These are phyloP conservation scores for Ensete glaucum DNA, from an alignment of 176 grass and related monocot species.

Conservation along the genomic window DNA sequence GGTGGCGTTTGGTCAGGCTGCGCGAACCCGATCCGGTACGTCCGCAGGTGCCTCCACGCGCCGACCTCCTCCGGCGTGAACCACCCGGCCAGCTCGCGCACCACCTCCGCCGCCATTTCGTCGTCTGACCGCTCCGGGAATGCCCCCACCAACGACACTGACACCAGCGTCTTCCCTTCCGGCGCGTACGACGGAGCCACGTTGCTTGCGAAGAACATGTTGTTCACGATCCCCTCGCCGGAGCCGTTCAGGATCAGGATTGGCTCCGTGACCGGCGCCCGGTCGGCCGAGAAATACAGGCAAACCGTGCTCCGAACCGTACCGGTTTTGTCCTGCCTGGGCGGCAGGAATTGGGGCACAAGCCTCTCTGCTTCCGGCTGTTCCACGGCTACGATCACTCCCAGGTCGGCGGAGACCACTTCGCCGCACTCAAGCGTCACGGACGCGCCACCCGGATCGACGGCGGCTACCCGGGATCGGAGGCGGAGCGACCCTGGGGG, in stretches of 20 bases:
- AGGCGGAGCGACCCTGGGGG: slow-evolving; percentile 49
- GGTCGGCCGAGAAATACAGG: slow-evolving; percentile 64
- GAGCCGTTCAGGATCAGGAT: slow-evolving; percentile 86
- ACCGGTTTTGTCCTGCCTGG: slow-evolving; percentile 21
- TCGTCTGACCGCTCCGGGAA: slow-evolving; percentile 39
- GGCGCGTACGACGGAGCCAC: slow-evolving; percentile 84
- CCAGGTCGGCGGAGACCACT: slow-evolving; percentile 43
- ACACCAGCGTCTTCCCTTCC: slow-evolving; percentile 61
- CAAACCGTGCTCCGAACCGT: slow-evolving; percentile 66
- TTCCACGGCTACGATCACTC: slow-evolving; percentile 73
- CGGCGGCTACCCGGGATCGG: slow-evolving; percentile 32
- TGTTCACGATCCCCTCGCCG: slow-evolving; percentile 85
- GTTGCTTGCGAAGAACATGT: slow-evolving; percentile 97
- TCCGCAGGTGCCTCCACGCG: slow-evolving; percentile 67
- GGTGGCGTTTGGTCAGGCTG: slow-evolving; percentile 93
- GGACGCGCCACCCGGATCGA: slow-evolving; percentile 20
- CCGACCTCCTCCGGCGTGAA: slow-evolving; percentile 48
- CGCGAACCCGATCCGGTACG: slow-evolving; percentile 84
- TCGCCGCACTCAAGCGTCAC: slow-evolving; percentile 63
- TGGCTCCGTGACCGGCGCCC: slow-evolving; percentile 48
- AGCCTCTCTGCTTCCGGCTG: slow-evolving; percentile 63
- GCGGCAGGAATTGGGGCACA: slow-evolving; percentile 29
- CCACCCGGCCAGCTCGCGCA: slow-evolving; percentile 59
- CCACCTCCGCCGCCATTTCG: slow-evolving; percentile 54
- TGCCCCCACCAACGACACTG: slow-evolving; percentile 60